phyloP scores from a whole-genome alignment of 129 eudicot genomes.

The Flaveria bidentis region DNA sequence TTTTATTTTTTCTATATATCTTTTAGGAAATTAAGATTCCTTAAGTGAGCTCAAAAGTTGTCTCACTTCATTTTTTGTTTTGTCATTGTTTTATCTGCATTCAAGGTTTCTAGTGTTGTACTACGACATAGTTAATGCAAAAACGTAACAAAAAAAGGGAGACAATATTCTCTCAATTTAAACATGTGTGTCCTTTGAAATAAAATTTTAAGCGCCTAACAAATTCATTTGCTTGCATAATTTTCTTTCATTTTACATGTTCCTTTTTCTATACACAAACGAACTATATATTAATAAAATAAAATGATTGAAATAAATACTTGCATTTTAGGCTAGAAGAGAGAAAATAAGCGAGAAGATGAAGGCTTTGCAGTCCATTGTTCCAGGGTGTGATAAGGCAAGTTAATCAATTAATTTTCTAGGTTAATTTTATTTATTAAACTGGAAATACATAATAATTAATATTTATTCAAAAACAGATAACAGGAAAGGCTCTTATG shows the following conservation, averaged over 20 bases:
- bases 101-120: neutral
- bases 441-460: neutral
- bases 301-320: neutral
- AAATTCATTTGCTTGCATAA: neutral
- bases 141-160: neutral
- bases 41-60: neutral
- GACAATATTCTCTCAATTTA: too few species aligned
- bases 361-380: constrained; percentile 76
- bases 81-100: neutral
- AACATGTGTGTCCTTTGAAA: too few species aligned
- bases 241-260: neutral
- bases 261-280: neutral
- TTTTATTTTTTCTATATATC: neutral
- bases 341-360: constrained; percentile 89
- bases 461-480: constrained; percentile 39
- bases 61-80: neutral
- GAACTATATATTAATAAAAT: too few species aligned
- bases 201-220: too few species aligned
- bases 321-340: constrained; percentile 62
- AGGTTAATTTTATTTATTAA: constrained; percentile 20
- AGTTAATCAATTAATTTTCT: neutral
- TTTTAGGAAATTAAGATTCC: neutral
- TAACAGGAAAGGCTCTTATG: constrained; percentile 88
- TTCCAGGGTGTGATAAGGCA: constrained; percentile 97
- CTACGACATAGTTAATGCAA: neutral